These are phyloP conservation scores for Hemileia vastatrix DNA, from an alignment of 1,284 basidiomycete genomes.

Conservation along the genomic window DNA sequence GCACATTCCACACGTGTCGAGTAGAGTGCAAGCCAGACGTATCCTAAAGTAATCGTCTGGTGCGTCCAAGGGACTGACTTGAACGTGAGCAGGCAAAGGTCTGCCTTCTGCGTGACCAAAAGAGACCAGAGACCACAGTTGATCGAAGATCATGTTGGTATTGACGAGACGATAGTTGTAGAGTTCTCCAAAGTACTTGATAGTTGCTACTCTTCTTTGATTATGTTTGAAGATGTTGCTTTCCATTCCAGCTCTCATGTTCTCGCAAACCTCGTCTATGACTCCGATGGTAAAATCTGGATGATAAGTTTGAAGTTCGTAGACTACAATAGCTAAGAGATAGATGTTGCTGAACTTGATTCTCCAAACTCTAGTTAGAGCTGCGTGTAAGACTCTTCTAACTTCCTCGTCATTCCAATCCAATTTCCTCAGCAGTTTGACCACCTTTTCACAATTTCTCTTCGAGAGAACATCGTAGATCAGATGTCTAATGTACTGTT, in stretches of 20 bases:
- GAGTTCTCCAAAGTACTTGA: slow-evolving; percentile 90
- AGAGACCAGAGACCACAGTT: slow-evolving; percentile 84
- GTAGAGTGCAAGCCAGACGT: slow-evolving; percentile 74
- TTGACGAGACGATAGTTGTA: slow-evolving; percentile 90
- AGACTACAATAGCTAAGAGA: slow-evolving; percentile 80
- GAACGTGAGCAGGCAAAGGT: slow-evolving; percentile 68
- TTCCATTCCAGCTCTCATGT: slow-evolving; percentile 78
- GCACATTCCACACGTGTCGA: slow-evolving; percentile 93
- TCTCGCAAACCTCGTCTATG: slow-evolving; percentile 88
- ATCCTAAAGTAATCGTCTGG: slow-evolving; percentile 93
- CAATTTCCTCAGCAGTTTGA: slow-evolving; percentile 84
- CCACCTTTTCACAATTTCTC: slow-evolving; percentile 82
- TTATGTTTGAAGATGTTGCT: slow-evolving; percentile 88
- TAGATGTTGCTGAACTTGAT: slow-evolving; percentile 82
- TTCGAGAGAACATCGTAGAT: slow-evolving; percentile 81
- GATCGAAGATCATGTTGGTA: slow-evolving; percentile 81
- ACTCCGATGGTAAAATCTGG: slow-evolving; percentile 75
- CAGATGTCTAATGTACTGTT: slow-evolving; percentile 84
- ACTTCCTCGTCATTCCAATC: slow-evolving; percentile 72
- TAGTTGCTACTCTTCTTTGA: slow-evolving; percentile 76
- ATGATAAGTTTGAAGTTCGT: slow-evolving; percentile 85
- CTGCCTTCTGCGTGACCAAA: slow-evolving; percentile 90
- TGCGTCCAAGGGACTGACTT: slow-evolving; percentile 67
- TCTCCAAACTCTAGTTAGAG: slow-evolving; percentile 94
- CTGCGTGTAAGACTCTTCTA: slow-evolving; percentile 51